phyloP scores from a whole-genome alignment of 1,139 yeast genomes.

The Kurtzmaniella natalensis region DNA sequence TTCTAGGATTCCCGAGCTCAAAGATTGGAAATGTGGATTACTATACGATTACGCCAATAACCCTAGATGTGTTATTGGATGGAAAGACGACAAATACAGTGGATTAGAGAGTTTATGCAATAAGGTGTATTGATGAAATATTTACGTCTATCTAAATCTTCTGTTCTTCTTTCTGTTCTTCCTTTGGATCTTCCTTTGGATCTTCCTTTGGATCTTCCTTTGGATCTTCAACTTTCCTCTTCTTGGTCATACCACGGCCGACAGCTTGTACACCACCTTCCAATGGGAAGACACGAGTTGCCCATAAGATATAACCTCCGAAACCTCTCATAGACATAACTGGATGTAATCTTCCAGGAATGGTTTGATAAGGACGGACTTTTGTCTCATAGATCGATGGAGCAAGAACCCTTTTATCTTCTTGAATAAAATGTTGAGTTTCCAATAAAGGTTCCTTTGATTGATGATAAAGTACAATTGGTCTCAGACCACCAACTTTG shows the following conservation, averaged over 20 bases:
- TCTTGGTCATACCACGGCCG: slow-evolving; percentile 47
- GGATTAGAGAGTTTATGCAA: not conserved
- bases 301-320: slow-evolving; percentile 85
- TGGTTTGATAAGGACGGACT: slow-evolving; percentile 84
- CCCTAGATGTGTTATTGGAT: slow-evolving; percentile 39
- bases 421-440: slow-evolving; percentile 60
- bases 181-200: slow-evolving; percentile 3
- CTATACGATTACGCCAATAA: slow-evolving; percentile 26
- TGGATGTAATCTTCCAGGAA: slow-evolving; percentile 94
- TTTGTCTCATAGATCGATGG: slow-evolving; percentile 81
- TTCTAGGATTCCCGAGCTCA: slow-evolving; percentile 3
- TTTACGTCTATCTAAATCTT: not conserved
- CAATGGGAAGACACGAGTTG: slow-evolving; percentile 74
- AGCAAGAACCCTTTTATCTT: slow-evolving; percentile 69
- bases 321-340: slow-evolving; percentile 90
- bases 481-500: slow-evolving; percentile 80
- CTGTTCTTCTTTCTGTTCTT: slow-evolving; percentile 6
- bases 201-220: slow-evolving; percentile 5
- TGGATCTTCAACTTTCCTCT: slow-evolving; percentile 13
- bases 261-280: slow-evolving; percentile 50
- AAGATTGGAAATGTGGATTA: slow-evolving; percentile 25
- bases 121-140: slow-evolving; percentile 1
- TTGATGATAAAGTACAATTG: slow-evolving; percentile 77
- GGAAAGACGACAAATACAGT: slow-evolving; percentile 13
- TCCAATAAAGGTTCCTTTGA: slow-evolving; percentile 75